Evolutionary conservation across 805 yeast genomes (phyloP), one percentile per base, ranked within the genome.

Genomic region (Jamesozyma jinghongensis): DNA sequence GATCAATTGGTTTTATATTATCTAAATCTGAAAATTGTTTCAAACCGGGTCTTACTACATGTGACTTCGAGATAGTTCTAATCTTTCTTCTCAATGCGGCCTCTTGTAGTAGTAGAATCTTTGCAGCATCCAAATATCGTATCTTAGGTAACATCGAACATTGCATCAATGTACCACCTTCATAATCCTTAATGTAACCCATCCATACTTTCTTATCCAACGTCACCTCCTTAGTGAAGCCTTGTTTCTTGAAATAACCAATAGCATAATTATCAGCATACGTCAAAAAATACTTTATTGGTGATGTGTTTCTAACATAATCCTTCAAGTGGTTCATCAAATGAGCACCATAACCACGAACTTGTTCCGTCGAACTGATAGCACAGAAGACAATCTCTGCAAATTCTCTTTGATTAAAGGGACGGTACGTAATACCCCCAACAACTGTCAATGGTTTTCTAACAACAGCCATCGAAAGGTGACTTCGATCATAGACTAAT

Each of bases 381-480:
- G 99, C 99, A 73, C 97, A 92, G 55, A 92, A 92, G 19, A 92
- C 99, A 66, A 92, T 92, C 62, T 92, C 99, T 1, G 98, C 99
- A 71, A 92, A 92, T 55, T 77, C 82, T 45, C 95, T 73, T 40
- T 77, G 76, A 56, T 86, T 85, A 62, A 92, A 92, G 2, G 99
- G 99, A 45, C 96, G 72, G 59, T 85, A 88, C 1, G 99, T 92
- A 37, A 92, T 88, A 2, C 99, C 99, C 32, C 99, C 99, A 6
- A 90, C 97, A 14, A 92, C 99, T 0, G 94, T 85, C 51, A 90
- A 66, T 7, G 96, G 96, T 52, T 85, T 87, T 48, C 95, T 71
- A 17, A 92, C 92, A 39, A 92, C 95, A 0, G 99, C 98, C 74
- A 92, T 87, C 0, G 97, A 87, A 31, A 94, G 67, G 65, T 92